A percentile compares a stretch with the other conserved stretches of the same genome.
Conservation (phyloP, 2,329 filamentous ascomycete species). For the Trichoderma sp. region DNA sequence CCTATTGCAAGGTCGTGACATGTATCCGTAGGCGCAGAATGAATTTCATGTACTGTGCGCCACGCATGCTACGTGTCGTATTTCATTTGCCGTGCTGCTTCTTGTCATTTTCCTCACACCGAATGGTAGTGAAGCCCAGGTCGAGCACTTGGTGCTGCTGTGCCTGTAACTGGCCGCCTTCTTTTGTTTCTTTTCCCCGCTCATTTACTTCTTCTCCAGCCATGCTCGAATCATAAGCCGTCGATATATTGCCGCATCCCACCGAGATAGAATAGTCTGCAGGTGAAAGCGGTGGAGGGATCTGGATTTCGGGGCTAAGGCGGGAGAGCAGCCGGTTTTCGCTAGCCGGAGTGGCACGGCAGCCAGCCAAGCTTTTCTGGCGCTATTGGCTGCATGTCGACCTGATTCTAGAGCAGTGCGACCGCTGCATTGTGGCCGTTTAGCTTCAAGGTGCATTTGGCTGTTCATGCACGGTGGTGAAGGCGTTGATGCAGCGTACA, state of each 20-base stretch:
- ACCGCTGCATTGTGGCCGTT: background rate
- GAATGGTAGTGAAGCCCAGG: background rate
- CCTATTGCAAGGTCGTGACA: no score
- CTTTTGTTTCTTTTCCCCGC: background rate
- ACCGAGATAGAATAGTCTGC: background rate
- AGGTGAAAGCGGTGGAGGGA: slow-evolving; percentile 12
- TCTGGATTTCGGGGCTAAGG: background rate
- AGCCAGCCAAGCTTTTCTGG: slow-evolving; percentile 9
- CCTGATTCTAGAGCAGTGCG: slow-evolving; percentile 18
- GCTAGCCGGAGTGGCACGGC: slow-evolving; percentile 16
- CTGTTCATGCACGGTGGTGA: background rate
- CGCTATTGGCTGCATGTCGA: slow-evolving; percentile 7
- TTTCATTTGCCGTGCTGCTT: background rate
- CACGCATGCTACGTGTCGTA: slow-evolving; percentile 7
- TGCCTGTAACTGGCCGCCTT: background rate
- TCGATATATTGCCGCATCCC: background rate
- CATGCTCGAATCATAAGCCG: background rate
- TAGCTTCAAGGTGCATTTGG: background rate
- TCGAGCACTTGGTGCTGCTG: background rate
- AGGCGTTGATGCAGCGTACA: background rate
- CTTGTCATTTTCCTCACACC: background rate
- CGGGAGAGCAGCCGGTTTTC: slow-evolving; percentile 17
- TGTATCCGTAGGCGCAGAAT: no score
- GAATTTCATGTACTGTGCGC: background rate
- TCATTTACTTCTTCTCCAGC: background rate